Evolutionary conservation across 2,329 filamentous ascomycete genomes (phyloP).

Genomic region (Cordyceps pruinosa): DNA sequence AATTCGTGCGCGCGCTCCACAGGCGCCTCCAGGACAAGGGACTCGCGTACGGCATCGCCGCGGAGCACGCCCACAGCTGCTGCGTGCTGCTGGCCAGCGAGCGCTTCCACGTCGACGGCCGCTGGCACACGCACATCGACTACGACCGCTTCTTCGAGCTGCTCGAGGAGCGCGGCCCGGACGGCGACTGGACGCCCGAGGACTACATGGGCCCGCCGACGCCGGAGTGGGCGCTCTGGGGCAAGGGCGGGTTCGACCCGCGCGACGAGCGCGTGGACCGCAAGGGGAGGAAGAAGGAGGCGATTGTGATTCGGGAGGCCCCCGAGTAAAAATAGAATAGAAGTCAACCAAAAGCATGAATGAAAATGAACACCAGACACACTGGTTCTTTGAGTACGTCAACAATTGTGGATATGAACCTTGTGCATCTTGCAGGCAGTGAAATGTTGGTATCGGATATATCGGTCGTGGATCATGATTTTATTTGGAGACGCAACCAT

Average conservation of each 20-base stretch:
- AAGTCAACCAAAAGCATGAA: not conserved
- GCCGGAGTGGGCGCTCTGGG: conserved; percentile 92
- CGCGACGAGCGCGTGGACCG: conserved; percentile 79
- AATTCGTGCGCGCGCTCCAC: conserved; percentile 73
- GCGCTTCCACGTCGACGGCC: conserved; percentile 67
- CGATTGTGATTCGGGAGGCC: conserved; percentile 26
- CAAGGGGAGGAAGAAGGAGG: conserved; percentile 65
- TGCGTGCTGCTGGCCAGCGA: conserved; percentile 81
- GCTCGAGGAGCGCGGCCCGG: conserved; percentile 59
- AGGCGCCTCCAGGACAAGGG: conserved; percentile 61
- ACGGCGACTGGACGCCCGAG: conserved; percentile 72
- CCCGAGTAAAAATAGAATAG: conserved; percentile 15
- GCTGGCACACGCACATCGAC: conserved; percentile 89
- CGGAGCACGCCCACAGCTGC: conserved; percentile 92
- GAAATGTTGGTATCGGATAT: no score
- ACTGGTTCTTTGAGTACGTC: no score
- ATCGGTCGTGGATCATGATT: conserved; percentile 20
- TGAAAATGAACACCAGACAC: not conserved
- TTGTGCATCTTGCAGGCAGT: no score
- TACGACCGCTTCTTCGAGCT: conserved; percentile 84
- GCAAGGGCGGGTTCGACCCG: conserved; percentile 89
- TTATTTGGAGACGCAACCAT: conserved; percentile 23
- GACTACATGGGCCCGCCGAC: conserved; percentile 84
- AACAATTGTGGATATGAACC: no score
- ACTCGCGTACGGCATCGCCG: conserved; percentile 81